Evolutionary conservation across 805 yeast genomes (phyloP).

Genomic region (Candida morakotiae): DNA sequence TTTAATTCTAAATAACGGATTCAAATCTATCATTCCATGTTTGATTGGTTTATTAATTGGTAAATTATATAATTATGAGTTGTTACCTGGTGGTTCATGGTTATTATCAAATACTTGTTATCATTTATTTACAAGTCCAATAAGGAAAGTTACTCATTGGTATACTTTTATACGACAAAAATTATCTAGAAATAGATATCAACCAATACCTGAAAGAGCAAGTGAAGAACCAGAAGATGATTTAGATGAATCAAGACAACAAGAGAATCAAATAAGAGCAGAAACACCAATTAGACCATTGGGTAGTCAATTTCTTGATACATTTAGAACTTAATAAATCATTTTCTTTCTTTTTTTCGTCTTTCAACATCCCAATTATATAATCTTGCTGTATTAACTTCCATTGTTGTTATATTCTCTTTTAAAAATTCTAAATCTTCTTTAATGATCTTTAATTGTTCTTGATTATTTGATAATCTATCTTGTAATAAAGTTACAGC

Average conservation of each 20-base stretch:
- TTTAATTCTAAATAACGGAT: constrained; percentile 36
- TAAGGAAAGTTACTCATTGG: constrained; percentile 7
- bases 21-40: constrained; percentile 31
- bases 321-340: constrained; percentile 42
- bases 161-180: not conserved
- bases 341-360: constrained; percentile 37
- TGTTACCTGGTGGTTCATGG: constrained; percentile 37
- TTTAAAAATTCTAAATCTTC: constrained; percentile 83
- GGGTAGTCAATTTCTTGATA: constrained; percentile 57
- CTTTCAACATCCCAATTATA: constrained; percentile 86
- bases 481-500: constrained; percentile 67
- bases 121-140: constrained; percentile 26
- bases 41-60: constrained; percentile 36
- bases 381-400: constrained; percentile 91
- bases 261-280: constrained; percentile 33
- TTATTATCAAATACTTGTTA: constrained; percentile 24
- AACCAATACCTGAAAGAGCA: constrained; percentile 4
- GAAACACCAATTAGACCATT: constrained; percentile 62
- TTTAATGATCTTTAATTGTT: constrained; percentile 57
- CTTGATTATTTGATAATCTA: constrained; percentile 60
- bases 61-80: constrained; percentile 27
- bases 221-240: constrained; percentile 15
- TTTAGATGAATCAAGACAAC: constrained; percentile 23
- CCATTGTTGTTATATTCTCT: constrained; percentile 94
- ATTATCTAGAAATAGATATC: constrained; percentile 4